These are phyloP conservation scores for Rhododendron mucronatum DNA, from an alignment of 148 eudicot genomes.

Conservation along the genomic window DNA sequence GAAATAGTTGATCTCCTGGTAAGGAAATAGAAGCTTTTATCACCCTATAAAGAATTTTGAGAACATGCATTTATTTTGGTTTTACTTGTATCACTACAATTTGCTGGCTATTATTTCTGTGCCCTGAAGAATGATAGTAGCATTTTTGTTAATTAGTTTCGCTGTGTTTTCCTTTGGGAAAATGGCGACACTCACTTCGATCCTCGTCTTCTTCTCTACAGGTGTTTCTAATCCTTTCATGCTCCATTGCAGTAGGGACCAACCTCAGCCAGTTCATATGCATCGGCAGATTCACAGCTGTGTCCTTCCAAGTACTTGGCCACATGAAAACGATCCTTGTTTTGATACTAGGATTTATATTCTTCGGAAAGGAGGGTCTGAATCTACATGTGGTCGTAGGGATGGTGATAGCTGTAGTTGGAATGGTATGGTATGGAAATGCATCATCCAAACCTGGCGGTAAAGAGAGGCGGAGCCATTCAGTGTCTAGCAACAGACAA, in stretches of 20 bases:
- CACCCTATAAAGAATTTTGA: not conserved
- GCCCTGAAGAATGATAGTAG: not conserved
- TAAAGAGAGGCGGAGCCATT: conserved; percentile 67
- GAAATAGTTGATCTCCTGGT: not conserved
- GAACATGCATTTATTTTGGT: not conserved
- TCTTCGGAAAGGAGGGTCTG: conserved; percentile 88
- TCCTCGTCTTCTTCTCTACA: conserved; percentile 21
- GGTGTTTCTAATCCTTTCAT: conserved; percentile 67
- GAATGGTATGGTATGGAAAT: conserved; percentile 90
- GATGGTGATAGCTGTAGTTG: conserved; percentile 79
- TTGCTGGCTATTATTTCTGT: not conserved
- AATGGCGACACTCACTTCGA: not conserved
- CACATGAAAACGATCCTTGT: conserved; percentile 99
- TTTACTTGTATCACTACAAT: not conserved
- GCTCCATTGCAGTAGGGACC: conserved; percentile 87
- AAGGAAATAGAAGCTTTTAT: not conserved
- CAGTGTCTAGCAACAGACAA: conserved; percentile 46
- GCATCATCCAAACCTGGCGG: conserved; percentile 94
- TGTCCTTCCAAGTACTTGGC: conserved; percentile 30
- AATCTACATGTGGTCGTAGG: conserved; percentile 83
- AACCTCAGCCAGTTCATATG: conserved; percentile 96
- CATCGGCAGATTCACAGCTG: conserved; percentile 93
- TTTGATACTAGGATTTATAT: conserved; percentile 72
- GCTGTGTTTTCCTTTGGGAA: not conserved
- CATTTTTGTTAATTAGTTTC: not conserved